A percentile compares a stretch with the other conserved stretches of the same genome.
phyloP scores from a whole-genome alignment of 2,329 filamentous ascomycete species.

The Leptosphaerulina australis region DNA sequence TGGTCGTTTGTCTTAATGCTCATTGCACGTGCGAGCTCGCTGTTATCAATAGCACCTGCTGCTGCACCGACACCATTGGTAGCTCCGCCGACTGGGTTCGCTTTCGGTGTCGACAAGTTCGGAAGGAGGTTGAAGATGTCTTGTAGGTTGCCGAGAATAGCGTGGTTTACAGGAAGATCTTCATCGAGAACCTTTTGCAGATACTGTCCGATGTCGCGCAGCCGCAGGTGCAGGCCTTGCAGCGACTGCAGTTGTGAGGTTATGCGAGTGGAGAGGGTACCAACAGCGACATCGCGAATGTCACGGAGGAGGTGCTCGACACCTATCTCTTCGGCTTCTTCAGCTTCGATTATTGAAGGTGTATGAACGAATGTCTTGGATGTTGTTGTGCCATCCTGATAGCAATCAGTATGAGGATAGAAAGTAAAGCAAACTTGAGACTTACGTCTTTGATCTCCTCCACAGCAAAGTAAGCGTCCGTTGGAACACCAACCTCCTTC shows the following conservation, averaged over 20 bases:
- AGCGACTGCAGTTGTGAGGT: slow-evolving; percentile 97
- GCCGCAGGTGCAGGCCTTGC: slow-evolving; percentile 90
- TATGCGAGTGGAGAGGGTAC: slow-evolving; percentile 93
- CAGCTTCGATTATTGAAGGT: slow-evolving; percentile 96
- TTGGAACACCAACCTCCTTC: slow-evolving; percentile 96
- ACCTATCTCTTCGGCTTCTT: slow-evolving; percentile 98
- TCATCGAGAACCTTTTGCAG: slow-evolving; percentile 94
- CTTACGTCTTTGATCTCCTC: slow-evolving; percentile 99
- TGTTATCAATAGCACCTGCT: slow-evolving; percentile 63
- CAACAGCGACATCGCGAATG: slow-evolving; percentile 96
- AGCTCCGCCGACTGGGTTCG: slow-evolving; percentile 57
- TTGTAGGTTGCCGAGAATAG: slow-evolving; percentile 96
- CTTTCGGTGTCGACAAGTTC: slow-evolving; percentile 84
- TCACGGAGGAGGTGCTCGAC: slow-evolving; percentile 97
- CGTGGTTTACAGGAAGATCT: slow-evolving; percentile 93
- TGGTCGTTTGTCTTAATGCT: slow-evolving; percentile 99
- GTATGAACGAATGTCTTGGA: slow-evolving; percentile 98
- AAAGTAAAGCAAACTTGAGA: slow-evolving; percentile 19
- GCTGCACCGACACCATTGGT: slow-evolving; percentile 57
- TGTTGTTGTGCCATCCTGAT: slow-evolving; percentile 92
- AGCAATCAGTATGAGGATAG: not conserved
- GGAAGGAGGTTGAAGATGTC: slow-evolving; percentile 98
- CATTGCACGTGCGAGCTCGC: slow-evolving; percentile 93
- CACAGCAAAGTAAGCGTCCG: slow-evolving; percentile 98
- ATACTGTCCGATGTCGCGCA: slow-evolving; percentile 94